Base-by-base conservation (phyloP, 139 green algal genomes). In the Bryopsis sp. region DNA sequence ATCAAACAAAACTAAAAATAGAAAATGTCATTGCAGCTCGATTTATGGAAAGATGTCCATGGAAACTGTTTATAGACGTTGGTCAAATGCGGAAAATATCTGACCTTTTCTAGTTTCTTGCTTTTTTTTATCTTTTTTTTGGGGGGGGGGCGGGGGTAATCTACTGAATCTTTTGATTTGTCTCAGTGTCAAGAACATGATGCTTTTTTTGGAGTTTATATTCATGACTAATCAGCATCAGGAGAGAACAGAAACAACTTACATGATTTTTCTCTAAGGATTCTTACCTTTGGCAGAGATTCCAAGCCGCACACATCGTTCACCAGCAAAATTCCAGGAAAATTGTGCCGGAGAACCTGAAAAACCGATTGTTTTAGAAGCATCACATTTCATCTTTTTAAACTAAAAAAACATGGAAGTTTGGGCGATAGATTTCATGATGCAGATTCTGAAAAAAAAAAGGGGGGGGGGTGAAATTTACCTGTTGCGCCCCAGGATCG, bases 401-500 rank as follows among this genome's bases (percentile, higher is more conserved):
- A 58, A 70, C 31, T 34, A 37, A n/a, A n/a, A n/a, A n/a, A n/a
- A n/a, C n/a, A n/a, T n/a, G n/a, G n/a, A n/a, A 67, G 33, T 48
- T 64, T 31, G 39, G 3, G 2, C 37, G 36, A 37, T 59, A 54
- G 43, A 19, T 54, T 19, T 26, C 43, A 54, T 54, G 43, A 11
- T 54, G 43, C 15, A 54, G 43, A 26, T 54, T 54, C 43, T 54
- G 43, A 19, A 11, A 54, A n/a, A n/a, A n/a, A n/a, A n/a, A n/a
- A n/a, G n/a, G n/a, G n/a, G n/a, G n/a, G n/a, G n/a, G n/a, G n/a
- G n/a, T n/a, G n/a, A n/a, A n/a, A n/a, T n/a, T 6, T 28, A 61
- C 86, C 83, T 93, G 87, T 28, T 89, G 82, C 0, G 84, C 84
- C 28, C 88, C 85, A n/a, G 81, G 81, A 69, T 93, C 88, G 11